A percentile compares a stretch with the other conserved stretches of the same genome.
These are phyloP conservation scores for Arthrobotrys entomopaga DNA, from an alignment of 2,329 filamentous ascomycete genomes.

Conservation along the genomic window DNA sequence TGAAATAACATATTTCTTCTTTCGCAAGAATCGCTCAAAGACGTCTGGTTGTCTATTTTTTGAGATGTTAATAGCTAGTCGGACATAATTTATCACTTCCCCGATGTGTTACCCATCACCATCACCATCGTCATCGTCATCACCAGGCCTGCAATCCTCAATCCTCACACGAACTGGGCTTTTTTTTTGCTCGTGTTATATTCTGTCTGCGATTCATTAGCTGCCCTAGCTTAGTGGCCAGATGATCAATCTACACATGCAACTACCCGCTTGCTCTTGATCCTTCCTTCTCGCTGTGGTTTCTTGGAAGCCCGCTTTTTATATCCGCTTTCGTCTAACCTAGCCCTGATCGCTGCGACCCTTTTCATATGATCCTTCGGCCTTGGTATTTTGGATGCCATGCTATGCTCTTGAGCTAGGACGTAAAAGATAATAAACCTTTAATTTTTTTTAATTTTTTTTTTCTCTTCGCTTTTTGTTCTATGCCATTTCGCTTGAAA, in stretches of 20 bases:
- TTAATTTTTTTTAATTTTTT: background rate
- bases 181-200: no score
- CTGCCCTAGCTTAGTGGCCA: no score
- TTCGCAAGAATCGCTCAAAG: background rate
- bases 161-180: no score
- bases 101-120: background rate
- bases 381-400: conserved; percentile 14
- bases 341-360: conserved; percentile 14
- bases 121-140: conserved; percentile 1
- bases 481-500: background rate
- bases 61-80: background rate
- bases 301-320: conserved; percentile 11
- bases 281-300: background rate
- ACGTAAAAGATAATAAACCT: conserved; percentile 21
- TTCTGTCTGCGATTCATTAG: no score
- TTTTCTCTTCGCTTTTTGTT: background rate
- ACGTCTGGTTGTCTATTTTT: no score
- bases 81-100: background rate
- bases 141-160: background rate
- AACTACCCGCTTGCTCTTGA: conserved; percentile 3
- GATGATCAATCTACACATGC: conserved; percentile 10
- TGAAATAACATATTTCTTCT: background rate
- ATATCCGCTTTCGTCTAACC: conserved; percentile 26
- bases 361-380: conserved; percentile 21
- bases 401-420: background rate